Conservation (phyloP, 73 alveolate genomes). For the Paramecium tetraurelia region DNA sequence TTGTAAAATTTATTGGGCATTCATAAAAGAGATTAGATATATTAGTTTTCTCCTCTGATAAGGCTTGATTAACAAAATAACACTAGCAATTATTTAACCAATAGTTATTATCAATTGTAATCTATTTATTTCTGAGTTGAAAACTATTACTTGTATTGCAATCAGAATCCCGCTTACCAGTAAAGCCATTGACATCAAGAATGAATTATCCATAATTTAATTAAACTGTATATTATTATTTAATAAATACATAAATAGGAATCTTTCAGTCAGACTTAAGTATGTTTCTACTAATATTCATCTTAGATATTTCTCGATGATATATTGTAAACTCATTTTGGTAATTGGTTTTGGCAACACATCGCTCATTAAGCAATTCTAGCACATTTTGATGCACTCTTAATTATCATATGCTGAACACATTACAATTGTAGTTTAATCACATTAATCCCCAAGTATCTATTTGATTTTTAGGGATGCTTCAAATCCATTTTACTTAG, state of each 20-base stretch:
- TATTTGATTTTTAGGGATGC: neutral
- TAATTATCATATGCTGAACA: conserved; percentile 37
- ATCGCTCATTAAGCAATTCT: neutral
- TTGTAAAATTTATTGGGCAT: neutral
- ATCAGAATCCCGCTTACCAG: neutral
- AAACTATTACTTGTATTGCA: neutral
- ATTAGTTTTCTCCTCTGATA: neutral
- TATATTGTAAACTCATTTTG: neutral
- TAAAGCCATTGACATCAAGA: neutral
- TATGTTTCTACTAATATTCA: neutral
- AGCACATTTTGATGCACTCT: neutral
- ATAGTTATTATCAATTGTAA: neutral
- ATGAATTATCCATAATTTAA: neutral
- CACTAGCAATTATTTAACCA: neutral
- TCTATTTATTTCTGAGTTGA: neutral
- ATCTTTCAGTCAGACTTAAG: neutral
- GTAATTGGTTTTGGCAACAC: neutral
- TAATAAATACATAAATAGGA: neutral
- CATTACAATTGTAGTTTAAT: neutral
- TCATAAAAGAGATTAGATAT: neutral
- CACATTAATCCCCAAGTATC: neutral
- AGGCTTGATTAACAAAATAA: neutral
- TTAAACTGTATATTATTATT: neutral
- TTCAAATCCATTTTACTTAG: neutral
- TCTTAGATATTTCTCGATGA: neutral